Evolutionary conservation across 2,329 filamentous ascomycete genomes (phyloP).

Genomic region (Neonectria ditissima): DNA sequence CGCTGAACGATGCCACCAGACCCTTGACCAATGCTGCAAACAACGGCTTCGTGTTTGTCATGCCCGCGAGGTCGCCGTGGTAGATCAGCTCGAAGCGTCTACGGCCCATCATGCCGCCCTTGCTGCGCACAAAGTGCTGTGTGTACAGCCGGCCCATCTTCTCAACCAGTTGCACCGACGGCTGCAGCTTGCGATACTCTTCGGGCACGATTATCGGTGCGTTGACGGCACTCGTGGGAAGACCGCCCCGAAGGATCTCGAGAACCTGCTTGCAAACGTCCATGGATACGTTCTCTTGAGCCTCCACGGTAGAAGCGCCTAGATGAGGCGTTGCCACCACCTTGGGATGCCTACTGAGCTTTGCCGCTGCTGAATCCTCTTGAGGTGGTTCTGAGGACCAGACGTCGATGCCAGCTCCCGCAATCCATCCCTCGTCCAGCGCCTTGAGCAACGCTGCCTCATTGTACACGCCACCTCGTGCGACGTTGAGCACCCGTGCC

Average conservation of each 20-base stretch:
- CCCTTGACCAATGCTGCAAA: conserved; percentile 85
- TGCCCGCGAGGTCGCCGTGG: conserved; percentile 77
- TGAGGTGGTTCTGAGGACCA: conserved; percentile 79
- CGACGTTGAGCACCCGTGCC: conserved; percentile 82
- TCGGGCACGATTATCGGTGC: conserved; percentile 84
- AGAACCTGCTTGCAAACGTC: conserved; percentile 86
- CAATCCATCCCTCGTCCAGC: conserved; percentile 76
- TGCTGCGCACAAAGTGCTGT: conserved; percentile 71
- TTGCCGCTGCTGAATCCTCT: conserved; percentile 66
- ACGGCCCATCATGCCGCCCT: conserved; percentile 64
- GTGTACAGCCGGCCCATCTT: conserved; percentile 84
- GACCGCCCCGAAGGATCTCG: conserved; percentile 76
- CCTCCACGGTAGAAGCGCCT: conserved; percentile 83
- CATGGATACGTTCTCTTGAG: conserved; percentile 85
- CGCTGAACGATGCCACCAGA: conserved; percentile 75
- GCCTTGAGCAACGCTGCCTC: conserved; percentile 78
- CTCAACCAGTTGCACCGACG: conserved; percentile 81
- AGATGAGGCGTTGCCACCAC: conserved; percentile 85
- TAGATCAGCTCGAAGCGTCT: conserved; percentile 82
- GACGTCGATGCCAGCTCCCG: conserved; percentile 83
- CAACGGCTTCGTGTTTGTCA: conserved; percentile 81
- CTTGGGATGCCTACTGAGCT: conserved; percentile 74
- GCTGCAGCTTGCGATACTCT: conserved; percentile 81
- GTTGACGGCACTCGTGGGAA: conserved; percentile 83
- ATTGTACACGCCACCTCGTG: conserved; percentile 83